Evolutionary conservation across 768 basidiomycete genomes (phyloP), one percentile per base, ranked within the genome.

Genomic region (Exsudoporus frostii): DNA sequence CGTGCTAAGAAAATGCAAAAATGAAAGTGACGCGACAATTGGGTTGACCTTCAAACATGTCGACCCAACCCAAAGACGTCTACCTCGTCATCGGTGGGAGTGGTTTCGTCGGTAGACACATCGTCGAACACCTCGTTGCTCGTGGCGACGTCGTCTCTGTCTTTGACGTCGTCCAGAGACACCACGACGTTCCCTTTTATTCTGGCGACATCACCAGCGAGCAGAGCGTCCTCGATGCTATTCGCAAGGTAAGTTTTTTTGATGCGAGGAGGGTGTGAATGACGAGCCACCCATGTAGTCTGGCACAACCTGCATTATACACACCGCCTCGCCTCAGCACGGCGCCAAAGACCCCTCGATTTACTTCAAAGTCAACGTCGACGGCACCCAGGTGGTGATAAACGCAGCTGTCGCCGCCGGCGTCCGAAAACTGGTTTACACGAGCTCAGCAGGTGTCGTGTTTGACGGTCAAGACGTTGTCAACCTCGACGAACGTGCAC

Each of bases 61-160:
- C 63, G 30, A 46, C 45, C 19, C 58, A 58, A 45, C 59, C 50
- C 47, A 79, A 74, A 59, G 91, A 96, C 58, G 76, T 83, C 3
- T 98, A 91, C 72, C 74, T 96, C 51, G 93, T 99, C 64, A 88
- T 98, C 65, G 96, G 96, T 22, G 95, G 95, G 51, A 92, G 90
- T 63, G 92, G 93, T 22, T 95, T 96, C 70, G 76, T 96, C 22
- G 93, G 96, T 41, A 77, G 92, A 54, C 89, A 93, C 65, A 91
- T 99, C 61, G 93, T 98, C 29, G 83, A 94, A 61, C 83, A 85
- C 49, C 81, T 98, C 48, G 68, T 89, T 29, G 85, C 82, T 20
- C 81, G 95, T 42, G 88, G 84, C 6, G 90, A 91, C 73, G 73
- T 79, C 34, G 92, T 98, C 17, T 82, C 88, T 0, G 87, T 90